A percentile compares a stretch with the other conserved stretches of the same genome.
Evolutionary conservation across 225 moss, liverwort and hornwort genomes (phyloP).

Genomic region (Takakia lepidozioides): DNA sequence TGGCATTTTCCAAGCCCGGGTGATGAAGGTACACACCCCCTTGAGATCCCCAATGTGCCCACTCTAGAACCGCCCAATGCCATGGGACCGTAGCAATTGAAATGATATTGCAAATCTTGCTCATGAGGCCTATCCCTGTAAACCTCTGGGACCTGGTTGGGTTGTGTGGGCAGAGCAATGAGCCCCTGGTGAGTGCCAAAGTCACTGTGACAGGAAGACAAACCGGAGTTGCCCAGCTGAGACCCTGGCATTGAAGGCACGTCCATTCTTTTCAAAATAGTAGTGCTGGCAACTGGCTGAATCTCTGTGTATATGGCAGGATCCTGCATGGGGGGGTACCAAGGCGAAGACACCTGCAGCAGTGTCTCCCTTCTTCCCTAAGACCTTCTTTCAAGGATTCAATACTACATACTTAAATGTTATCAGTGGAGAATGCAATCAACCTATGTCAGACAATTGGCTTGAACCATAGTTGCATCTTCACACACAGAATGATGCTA

Average conservation of each 20-base stretch:
- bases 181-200: conserved; percentile 21
- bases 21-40: conserved; percentile 4
- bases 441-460: too few relatives aligned
- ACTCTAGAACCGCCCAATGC: background rate
- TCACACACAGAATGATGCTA: too few relatives aligned
- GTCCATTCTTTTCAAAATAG: conserved; percentile 24
- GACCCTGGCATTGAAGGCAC: conserved; percentile 1
- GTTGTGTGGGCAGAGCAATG: conserved; percentile 19
- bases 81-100: conserved; percentile 13
- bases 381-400: too few relatives aligned
- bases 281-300: conserved; percentile 34
- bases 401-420: too few relatives aligned
- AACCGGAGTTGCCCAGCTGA: conserved; percentile 9
- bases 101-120: conserved; percentile 25
- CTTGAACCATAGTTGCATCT: too few relatives aligned
- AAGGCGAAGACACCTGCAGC: conserved; percentile 36
- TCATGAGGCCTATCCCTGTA: conserved; percentile 26
- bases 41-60: background rate
- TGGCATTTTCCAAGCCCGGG: conserved; percentile 16
- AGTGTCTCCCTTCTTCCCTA: too few relatives aligned
- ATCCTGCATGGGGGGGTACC: conserved; percentile 35
- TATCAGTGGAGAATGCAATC: too few relatives aligned
- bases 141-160: conserved; percentile 20
- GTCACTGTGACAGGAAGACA: conserved; percentile 20
- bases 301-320: conserved; percentile 18